Evolutionary conservation across 192 early-diverging fungal genomes (phyloP).

Genomic region (Linnemannia hyalina): DNA sequence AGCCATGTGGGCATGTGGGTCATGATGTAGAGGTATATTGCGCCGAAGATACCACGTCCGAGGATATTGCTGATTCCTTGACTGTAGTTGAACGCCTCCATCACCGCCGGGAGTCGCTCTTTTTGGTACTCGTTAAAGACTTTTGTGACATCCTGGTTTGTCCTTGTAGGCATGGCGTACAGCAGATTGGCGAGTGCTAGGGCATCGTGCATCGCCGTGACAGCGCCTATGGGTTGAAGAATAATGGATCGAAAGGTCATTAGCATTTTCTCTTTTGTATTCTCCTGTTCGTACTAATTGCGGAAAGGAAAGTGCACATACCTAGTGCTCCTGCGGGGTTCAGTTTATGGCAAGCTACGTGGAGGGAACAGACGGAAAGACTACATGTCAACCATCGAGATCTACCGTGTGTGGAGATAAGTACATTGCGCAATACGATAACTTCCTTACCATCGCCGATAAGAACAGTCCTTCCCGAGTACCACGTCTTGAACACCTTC

Average conservation of each 20-base stretch:
- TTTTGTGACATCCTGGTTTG: neutral
- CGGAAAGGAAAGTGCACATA: too few species aligned
- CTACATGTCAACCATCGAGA: too few species aligned
- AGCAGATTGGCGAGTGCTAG: constrained; percentile 4
- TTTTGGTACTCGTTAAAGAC: constrained; percentile 5
- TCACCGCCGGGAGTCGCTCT: constrained; percentile 10
- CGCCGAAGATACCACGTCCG: too few species aligned
- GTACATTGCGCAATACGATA: neutral
- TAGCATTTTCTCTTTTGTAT: too few species aligned
- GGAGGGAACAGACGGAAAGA: too few species aligned
- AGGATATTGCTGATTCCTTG: too few species aligned
- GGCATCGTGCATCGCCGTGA: constrained; percentile 12
- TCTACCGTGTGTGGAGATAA: too few species aligned
- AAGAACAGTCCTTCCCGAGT: neutral
- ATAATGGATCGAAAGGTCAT: too few species aligned
- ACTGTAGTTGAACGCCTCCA: constrained; percentile 10
- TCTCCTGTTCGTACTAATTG: too few species aligned
- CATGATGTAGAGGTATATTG: too few species aligned
- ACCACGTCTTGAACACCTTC: constrained; percentile 24
- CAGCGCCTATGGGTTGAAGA: neutral
- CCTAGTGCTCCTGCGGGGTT: neutral
- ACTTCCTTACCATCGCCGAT: constrained; percentile 14
- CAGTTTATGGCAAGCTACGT: neutral
- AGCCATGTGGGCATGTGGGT: too few species aligned
- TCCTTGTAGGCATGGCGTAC: neutral